A percentile compares a stretch with the other conserved stretches of the same genome.
phyloP scores from a whole-genome alignment of 495 filamentous ascomycete species.

The Pseudotulostoma volvatum region DNA sequence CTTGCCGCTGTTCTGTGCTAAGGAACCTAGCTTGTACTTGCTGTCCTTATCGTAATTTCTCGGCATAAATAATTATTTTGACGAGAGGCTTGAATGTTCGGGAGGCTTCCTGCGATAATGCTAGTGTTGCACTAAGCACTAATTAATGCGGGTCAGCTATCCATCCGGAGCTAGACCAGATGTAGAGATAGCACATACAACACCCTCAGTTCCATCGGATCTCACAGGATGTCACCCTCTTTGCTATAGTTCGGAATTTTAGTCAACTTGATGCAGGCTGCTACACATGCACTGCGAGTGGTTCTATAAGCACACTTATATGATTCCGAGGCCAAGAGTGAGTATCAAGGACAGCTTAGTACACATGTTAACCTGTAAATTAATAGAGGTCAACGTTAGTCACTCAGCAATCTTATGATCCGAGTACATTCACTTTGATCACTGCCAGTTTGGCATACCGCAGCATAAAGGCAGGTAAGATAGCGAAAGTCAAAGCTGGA shows the following conservation, averaged over 20 bases:
- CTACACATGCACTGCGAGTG: constrained; percentile 29
- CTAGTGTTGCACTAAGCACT: constrained; percentile 24
- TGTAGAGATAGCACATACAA: constrained; percentile 7
- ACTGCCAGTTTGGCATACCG: constrained; percentile 6
- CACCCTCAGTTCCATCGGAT: constrained; percentile 16
- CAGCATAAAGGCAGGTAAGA: constrained; percentile 27
- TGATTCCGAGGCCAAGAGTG: constrained; percentile 28
- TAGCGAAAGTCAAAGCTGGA: constrained; percentile 24
- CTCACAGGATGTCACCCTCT: constrained; percentile 30
- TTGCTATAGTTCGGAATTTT: constrained; percentile 21
- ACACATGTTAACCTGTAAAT: constrained; percentile 25
- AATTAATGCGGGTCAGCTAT: constrained; percentile 3
- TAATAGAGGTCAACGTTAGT: constrained; percentile 14
- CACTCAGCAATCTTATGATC: too few species aligned
- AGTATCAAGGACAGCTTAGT: constrained; percentile 23
- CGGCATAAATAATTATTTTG: constrained; percentile 12
- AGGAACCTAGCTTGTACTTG: constrained; percentile 4
- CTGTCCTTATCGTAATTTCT: constrained; percentile 9
- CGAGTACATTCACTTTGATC: too few species aligned
- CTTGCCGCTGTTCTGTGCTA: constrained; percentile 4
- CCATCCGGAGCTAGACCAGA: too few species aligned
- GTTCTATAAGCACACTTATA: too few species aligned
- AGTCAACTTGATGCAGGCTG: constrained; percentile 29
- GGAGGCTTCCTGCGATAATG: constrained; percentile 28
- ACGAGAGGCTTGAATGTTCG: constrained; percentile 28